A percentile compares a stretch with the other conserved stretches of the same genome.
Evolutionary conservation across 805 yeast species (phyloP).

Genomic region (Helenozyma rhizophorensis): DNA sequence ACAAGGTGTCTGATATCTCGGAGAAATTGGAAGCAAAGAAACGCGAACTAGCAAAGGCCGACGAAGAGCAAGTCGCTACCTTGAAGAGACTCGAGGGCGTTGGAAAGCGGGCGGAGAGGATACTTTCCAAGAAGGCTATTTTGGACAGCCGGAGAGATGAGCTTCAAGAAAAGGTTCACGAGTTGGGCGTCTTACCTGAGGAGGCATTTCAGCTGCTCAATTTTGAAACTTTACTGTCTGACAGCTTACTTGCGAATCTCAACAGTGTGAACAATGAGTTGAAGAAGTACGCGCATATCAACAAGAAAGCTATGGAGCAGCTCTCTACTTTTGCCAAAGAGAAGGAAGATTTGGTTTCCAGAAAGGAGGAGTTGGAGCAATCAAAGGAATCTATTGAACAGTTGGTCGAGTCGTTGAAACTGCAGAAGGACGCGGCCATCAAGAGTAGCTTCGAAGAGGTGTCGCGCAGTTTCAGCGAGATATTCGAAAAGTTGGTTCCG

Average conservation of each 20-base stretch:
- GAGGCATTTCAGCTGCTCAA: constrained; percentile 54
- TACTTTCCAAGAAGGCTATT: constrained; percentile 57
- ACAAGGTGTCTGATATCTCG: constrained; percentile 13
- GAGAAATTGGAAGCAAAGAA: constrained; percentile 32
- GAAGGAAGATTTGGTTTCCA: constrained; percentile 56
- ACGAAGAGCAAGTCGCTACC: constrained; percentile 52
- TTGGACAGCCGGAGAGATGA: constrained; percentile 64
- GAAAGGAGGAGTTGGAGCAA: constrained; percentile 64
- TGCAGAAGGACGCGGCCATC: constrained; percentile 80
- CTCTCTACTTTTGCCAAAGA: constrained; percentile 68
- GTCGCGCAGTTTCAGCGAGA: constrained; percentile 63
- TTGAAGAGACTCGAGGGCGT: constrained; percentile 55
- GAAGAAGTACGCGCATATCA: constrained; percentile 68
- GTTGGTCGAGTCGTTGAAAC: constrained; percentile 63
- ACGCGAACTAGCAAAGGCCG: constrained; percentile 42
- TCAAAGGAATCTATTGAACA: constrained; percentile 72
- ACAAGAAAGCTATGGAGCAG: constrained; percentile 87
- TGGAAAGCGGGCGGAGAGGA: constrained; percentile 62
- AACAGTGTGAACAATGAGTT: constrained; percentile 54
- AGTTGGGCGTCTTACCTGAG: constrained; percentile 86
- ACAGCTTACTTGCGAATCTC: constrained; percentile 49
- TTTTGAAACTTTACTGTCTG: constrained; percentile 44
- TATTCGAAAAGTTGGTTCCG: constrained; percentile 81
- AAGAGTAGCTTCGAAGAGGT: constrained; percentile 73
- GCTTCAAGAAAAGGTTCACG: constrained; percentile 66